phyloP scores from a whole-genome alignment of 495 filamentous ascomycete genomes.

The Penicillium manginii region DNA sequence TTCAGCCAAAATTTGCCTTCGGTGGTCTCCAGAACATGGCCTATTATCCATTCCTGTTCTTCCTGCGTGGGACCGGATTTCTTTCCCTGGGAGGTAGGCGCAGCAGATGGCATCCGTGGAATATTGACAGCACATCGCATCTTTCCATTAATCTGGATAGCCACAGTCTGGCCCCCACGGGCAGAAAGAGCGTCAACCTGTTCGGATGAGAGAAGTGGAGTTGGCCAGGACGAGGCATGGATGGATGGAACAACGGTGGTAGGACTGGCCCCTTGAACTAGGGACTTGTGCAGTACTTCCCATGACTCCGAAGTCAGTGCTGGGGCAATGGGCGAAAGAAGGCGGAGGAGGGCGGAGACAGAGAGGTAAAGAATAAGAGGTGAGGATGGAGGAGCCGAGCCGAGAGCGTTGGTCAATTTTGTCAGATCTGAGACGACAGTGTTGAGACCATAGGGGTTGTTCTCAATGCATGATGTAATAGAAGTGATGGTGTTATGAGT shows the following conservation, averaged over 20 bases:
- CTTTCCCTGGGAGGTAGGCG: conserved; percentile 23
- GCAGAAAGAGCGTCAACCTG: conserved; percentile 53
- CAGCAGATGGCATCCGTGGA: conserved; percentile 31
- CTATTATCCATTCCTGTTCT: conserved; percentile 61
- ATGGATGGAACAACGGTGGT: conserved; percentile 36
- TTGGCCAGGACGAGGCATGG: conserved; percentile 59
- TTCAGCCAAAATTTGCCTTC: conserved; percentile 51
- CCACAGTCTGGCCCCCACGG: conserved; percentile 53
- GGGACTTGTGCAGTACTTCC: conserved; percentile 56
- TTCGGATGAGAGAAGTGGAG: conserved; percentile 37
- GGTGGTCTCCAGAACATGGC: conserved; percentile 48
- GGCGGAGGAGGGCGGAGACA: conserved; percentile 59
- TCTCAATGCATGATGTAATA: conserved; percentile 70
- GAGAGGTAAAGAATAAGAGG: conserved; percentile 40
- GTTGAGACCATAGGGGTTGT: conserved; percentile 72
- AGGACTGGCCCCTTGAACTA: conserved; percentile 19
- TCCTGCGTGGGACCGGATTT: conserved; percentile 20
- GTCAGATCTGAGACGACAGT: conserved; percentile 82
- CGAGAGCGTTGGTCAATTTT: conserved; percentile 71
- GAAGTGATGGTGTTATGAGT: conserved; percentile 68
- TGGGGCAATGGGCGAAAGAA: conserved; percentile 78
- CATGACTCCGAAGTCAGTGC: conserved; percentile 81
- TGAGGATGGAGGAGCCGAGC: conserved; percentile 35
- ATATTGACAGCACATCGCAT: conserved; percentile 67
- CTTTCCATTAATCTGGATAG: conserved; percentile 79